phyloP scores from a whole-genome alignment of 2,329 filamentous ascomycete genomes.

The Samsoniella hepiali region DNA sequence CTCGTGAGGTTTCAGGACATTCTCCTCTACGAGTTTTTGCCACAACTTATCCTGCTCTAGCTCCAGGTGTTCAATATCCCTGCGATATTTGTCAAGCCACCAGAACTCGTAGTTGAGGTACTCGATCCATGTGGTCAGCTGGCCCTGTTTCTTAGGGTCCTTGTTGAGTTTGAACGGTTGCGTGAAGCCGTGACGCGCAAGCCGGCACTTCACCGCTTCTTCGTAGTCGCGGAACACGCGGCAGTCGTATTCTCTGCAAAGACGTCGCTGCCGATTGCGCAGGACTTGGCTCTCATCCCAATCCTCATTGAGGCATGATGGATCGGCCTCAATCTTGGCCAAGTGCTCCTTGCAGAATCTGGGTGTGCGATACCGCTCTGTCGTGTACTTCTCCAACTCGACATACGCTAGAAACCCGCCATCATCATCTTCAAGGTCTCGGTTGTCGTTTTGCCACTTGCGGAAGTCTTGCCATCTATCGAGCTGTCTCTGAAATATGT shows the following conservation, averaged over 20 bases:
- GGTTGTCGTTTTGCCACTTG: constrained; percentile 9
- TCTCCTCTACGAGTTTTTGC: constrained; percentile 32
- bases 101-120: constrained; percentile 33
- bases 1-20: constrained; percentile 26
- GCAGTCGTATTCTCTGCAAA: constrained; percentile 13
- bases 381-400: not conserved
- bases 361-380: not conserved
- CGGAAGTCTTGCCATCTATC: constrained; percentile 2
- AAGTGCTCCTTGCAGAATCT: not conserved
- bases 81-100: constrained; percentile 22
- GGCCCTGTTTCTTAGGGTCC: constrained; percentile 30
- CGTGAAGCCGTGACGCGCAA: constrained; percentile 29
- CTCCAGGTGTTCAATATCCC: constrained; percentile 23
- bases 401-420: not conserved
- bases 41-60: constrained; percentile 28
- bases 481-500: not conserved
- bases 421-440: not conserved
- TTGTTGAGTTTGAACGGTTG: constrained; percentile 30
- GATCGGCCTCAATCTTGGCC: not conserved
- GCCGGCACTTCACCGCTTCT: constrained; percentile 27
- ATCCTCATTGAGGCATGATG: not conserved
- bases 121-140: constrained; percentile 37
- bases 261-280: not conserved
- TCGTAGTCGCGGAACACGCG: constrained; percentile 26
- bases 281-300: not conserved